phyloP scores from a whole-genome alignment of 495 filamentous ascomycete genomes.

The Hypoxylon rickii region DNA sequence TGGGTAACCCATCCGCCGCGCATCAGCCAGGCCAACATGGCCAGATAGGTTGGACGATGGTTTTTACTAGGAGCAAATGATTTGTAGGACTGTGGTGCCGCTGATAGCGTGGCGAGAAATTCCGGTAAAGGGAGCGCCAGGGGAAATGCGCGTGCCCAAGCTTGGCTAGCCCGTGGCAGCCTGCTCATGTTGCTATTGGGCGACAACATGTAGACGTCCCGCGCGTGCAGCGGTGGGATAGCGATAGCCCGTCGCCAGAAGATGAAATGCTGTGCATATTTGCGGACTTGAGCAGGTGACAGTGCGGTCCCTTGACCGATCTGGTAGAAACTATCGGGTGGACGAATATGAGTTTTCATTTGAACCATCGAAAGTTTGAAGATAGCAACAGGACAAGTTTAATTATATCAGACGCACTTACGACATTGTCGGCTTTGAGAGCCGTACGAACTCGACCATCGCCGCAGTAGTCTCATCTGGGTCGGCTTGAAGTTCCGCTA shows the following conservation, averaged over 20 bases:
- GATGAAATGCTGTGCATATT: constrained; percentile 87
- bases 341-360: not conserved
- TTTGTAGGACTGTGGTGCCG: constrained; percentile 77
- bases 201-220: constrained; percentile 91
- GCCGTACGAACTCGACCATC: constrained; percentile 81
- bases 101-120: constrained; percentile 78
- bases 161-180: constrained; percentile 69
- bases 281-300: constrained; percentile 75
- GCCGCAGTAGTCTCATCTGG: constrained; percentile 70
- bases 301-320: constrained; percentile 75
- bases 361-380: not conserved
- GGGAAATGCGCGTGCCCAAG: constrained; percentile 77
- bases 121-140: constrained; percentile 79
- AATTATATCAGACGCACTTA: constrained; percentile 32
- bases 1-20: constrained; percentile 92
- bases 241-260: constrained; percentile 92
- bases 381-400: not conserved
- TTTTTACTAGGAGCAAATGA: constrained; percentile 84
- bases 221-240: constrained; percentile 85
- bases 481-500: constrained; percentile 81
- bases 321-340: constrained; percentile 63
- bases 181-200: constrained; percentile 85
- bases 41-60: constrained; percentile 83
- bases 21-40: constrained; percentile 90
- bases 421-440: constrained; percentile 83